phyloP scores from a whole-genome alignment of 257 asterid species.

The Solanum sejunctum region DNA sequence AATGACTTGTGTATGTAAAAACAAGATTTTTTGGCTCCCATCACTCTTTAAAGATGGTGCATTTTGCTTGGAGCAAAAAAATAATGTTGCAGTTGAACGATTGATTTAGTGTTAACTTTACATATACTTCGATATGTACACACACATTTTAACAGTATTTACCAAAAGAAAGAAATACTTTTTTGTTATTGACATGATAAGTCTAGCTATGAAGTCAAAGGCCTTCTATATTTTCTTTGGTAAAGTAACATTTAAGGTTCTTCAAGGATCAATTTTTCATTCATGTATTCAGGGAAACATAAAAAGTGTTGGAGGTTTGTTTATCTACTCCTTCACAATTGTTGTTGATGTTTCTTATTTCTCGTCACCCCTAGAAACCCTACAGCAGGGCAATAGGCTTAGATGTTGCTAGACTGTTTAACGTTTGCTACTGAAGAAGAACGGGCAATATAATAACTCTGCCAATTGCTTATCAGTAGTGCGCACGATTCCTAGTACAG shows the following conservation, averaged over 20 bases:
- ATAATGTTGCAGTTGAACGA: neutral
- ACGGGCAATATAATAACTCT: neutral
- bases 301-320: neutral
- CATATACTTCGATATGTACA: neutral
- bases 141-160: neutral
- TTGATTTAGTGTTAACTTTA: neutral
- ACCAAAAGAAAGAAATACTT: neutral
- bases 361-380: neutral
- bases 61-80: neutral
- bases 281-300: neutral
- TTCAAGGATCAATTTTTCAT: neutral
- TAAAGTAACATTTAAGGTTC: neutral
- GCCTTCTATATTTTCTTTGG: neutral
- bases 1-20: neutral
- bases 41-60: neutral
- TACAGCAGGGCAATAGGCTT: neutral
- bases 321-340: neutral
- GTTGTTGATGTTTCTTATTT: neutral
- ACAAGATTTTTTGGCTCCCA: neutral
- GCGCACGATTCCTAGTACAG: neutral
- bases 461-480: neutral
- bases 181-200: neutral
- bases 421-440: neutral
- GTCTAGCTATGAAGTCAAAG: neutral
- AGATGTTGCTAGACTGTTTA: neutral